Evolutionary conservation across 2,329 filamentous ascomycete genomes (phyloP).

Genomic region (Apiospora aurea): DNA sequence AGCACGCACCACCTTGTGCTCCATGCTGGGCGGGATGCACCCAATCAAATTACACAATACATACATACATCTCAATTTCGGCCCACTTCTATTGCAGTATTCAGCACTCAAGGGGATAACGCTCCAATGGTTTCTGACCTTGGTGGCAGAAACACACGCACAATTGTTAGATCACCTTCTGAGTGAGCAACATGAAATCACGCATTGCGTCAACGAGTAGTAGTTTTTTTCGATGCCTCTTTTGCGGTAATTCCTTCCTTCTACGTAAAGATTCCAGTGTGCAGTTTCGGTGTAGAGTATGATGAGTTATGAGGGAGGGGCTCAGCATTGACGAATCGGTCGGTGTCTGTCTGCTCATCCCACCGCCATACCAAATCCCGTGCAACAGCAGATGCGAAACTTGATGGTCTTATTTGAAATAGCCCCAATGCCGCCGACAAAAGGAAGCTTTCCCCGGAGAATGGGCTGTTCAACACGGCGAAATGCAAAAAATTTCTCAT

Average conservation of each 20-base stretch:
- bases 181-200: not conserved
- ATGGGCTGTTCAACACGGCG: conserved; percentile 6
- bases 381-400: not conserved
- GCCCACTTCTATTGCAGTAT: too few species aligned
- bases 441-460: not conserved
- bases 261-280: too few species aligned
- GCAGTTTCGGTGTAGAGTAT: too few species aligned
- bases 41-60: too few species aligned
- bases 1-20: too few species aligned
- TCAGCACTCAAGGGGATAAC: too few species aligned
- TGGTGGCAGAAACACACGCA: not conserved
- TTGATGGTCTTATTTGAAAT: conserved; percentile 7
- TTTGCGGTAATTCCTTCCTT: not conserved
- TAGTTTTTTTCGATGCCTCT: not conserved
- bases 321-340: not conserved
- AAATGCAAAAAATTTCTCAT: conserved; percentile 16
- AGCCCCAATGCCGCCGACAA: not conserved
- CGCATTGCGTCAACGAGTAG: not conserved
- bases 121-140: not conserved
- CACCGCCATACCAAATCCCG: not conserved
- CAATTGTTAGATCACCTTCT: not conserved
- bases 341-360: not conserved
- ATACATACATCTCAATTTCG: too few species aligned
- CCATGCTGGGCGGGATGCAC: too few species aligned
- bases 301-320: too few species aligned